A percentile compares a stretch with the other conserved stretches of the same genome.
phyloP scores from a whole-genome alignment of 495 filamentous ascomycete genomes.

The Penicillium nucicola region DNA sequence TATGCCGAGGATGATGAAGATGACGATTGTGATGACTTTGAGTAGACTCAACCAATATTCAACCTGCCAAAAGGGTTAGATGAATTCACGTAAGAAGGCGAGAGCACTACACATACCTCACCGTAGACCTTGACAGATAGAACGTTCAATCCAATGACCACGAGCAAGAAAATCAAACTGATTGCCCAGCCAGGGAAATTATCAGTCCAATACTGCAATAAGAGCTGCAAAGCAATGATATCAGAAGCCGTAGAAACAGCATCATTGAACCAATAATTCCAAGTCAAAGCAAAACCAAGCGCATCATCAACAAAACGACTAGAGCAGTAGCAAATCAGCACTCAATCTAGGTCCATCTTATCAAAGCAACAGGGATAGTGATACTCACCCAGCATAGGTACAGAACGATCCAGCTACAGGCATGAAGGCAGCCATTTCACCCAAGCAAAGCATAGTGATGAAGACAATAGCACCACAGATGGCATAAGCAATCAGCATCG shows the following conservation, averaged over 20 bases:
- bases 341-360: neutral
- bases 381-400: constrained; percentile 48
- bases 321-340: no score
- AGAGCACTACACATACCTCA: constrained; percentile 33
- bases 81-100: neutral
- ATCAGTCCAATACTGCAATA: constrained; percentile 52
- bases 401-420: constrained; percentile 51
- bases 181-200: constrained; percentile 50
- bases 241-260: constrained; percentile 54
- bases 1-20: constrained; percentile 52
- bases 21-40: constrained; percentile 54
- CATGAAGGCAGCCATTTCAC: constrained; percentile 50
- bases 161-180: constrained; percentile 50
- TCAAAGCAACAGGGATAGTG: neutral
- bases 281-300: constrained; percentile 48
- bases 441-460: constrained; percentile 47
- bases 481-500: constrained; percentile 56
- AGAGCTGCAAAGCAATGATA: constrained; percentile 51
- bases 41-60: constrained; percentile 55
- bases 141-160: constrained; percentile 48
- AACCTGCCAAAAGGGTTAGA: constrained; percentile 26
- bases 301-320: constrained; percentile 59
- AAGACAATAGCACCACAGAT: constrained; percentile 49
- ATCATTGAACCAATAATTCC: constrained; percentile 63
- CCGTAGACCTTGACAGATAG: constrained; percentile 52